Evolutionary conservation across 805 yeast species (phyloP).

Genomic region (Metschnikowia proteae): DNA sequence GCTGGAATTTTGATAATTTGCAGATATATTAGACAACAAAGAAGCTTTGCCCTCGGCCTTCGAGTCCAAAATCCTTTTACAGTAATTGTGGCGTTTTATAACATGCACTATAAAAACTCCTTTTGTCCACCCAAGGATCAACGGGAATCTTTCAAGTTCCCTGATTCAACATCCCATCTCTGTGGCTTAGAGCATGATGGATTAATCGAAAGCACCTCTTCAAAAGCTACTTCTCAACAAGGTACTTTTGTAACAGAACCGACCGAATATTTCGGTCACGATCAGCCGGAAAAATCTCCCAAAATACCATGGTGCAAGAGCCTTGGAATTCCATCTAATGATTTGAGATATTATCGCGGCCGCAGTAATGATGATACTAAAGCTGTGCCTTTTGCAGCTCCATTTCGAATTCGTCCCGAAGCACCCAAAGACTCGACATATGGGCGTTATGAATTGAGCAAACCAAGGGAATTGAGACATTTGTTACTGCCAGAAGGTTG

Average conservation of each 20-base stretch:
- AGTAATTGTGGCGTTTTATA: background rate
- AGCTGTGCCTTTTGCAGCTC: background rate
- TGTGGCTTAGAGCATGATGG: too few relatives aligned
- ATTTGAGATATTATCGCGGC: background rate
- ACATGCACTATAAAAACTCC: background rate
- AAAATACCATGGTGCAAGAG: background rate
- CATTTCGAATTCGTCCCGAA: background rate
- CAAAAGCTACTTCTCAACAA: background rate
- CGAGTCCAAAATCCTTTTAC: background rate
- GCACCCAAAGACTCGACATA: background rate
- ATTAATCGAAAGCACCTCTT: background rate
- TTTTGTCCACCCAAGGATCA: background rate
- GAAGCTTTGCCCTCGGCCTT: background rate
- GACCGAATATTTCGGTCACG: background rate
- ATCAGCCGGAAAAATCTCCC: background rate
- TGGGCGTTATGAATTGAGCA: background rate
- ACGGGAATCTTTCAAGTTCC: background rate
- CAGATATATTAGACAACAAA: background rate
- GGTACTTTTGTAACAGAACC: background rate
- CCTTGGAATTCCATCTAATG: background rate
- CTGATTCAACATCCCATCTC: background rate
- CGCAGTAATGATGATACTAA: background rate
- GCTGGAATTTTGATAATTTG: background rate
- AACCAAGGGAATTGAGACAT: background rate
- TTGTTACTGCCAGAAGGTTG: background rate